Evolutionary conservation across 768 basidiomycete species (phyloP).

Genomic region (Ramaria sp.): DNA sequence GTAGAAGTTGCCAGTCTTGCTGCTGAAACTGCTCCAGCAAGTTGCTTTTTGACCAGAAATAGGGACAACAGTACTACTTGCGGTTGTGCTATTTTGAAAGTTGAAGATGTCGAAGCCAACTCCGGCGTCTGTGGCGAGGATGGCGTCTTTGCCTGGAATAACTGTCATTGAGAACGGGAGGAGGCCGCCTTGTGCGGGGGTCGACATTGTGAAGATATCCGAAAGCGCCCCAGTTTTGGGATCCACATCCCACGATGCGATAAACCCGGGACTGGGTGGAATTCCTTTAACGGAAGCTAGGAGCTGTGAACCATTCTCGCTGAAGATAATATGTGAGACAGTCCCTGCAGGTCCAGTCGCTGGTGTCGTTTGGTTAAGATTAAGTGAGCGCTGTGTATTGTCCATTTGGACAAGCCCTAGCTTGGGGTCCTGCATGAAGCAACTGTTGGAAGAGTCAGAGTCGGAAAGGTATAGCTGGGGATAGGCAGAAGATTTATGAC

Average conservation of each 20-base stretch:
- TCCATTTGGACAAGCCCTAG: slow-evolving; percentile 12
- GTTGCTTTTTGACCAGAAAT: slow-evolving; percentile 31
- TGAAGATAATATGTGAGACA: slow-evolving; percentile 14
- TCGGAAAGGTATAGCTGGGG: neutral
- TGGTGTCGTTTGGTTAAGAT: slow-evolving; percentile 15
- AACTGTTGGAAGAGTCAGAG: slow-evolving; percentile 5
- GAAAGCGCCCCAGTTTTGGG: slow-evolving; percentile 11
- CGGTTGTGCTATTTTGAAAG: slow-evolving; percentile 6
- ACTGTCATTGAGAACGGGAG: slow-evolving; percentile 13
- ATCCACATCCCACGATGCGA: slow-evolving; percentile 12
- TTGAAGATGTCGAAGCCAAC: slow-evolving; percentile 12
- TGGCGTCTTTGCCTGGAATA: slow-evolving; percentile 12
- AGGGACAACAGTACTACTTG: slow-evolving; percentile 8
- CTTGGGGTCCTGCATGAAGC: slow-evolving; percentile 12
- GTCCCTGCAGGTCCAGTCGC: slow-evolving; percentile 13
- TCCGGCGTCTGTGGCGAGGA: slow-evolving; percentile 13
- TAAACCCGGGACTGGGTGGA: slow-evolving; percentile 12
- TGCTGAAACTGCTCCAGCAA: slow-evolving; percentile 33
- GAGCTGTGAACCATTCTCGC: slow-evolving; percentile 12
- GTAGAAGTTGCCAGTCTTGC: slow-evolving; percentile 33
- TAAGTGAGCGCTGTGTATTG: slow-evolving; percentile 12
- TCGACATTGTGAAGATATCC: slow-evolving; percentile 7
- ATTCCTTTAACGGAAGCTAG: slow-evolving; percentile 15
- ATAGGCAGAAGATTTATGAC: slow-evolving; percentile 9
- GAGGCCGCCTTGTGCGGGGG: slow-evolving; percentile 10